Base-by-base conservation (phyloP, 1,139 yeast genomes). In the Diutina siamensis region DNA sequence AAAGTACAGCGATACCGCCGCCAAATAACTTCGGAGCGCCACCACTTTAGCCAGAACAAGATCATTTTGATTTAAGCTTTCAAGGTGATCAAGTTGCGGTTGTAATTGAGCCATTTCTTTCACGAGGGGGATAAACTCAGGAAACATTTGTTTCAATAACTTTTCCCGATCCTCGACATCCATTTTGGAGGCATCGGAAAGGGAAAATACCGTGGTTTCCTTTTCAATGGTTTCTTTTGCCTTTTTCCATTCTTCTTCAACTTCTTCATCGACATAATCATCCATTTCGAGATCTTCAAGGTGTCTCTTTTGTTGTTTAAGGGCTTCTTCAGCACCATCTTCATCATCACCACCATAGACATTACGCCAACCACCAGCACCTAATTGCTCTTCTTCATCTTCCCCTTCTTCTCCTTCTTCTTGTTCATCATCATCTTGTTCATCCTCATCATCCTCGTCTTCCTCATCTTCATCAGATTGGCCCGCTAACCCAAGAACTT, bases 241-340 rank as follows among this genome's bases (percentile, higher is more conserved):
- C 48, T 70, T 63, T 46, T 62, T 64, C 89, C 92, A 84, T 53
- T 78, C 88, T 44, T 79, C 85, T 59, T 78, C 75, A 57, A 82
- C 76, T 47, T 84, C 95, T 47, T 85, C 95, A 53, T 87, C 94
- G 52, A 83, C 71, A 57, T 78, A 89, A 61, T 88, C 97, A 44
- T 77, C 87, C 74, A 84, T 80, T 44, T 78, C 80, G 54, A 92
- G 70, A 46, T 85, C 95, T 52, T 79, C 78, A 50, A 89, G 65
- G 57, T 89, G 95, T 60, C 81, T 79, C 66, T 83, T 84, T 63
- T 89, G 97, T 52, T 87, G 80, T 58, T 88, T 78, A 48, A 86
- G 58, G 0, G 97, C 97, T 64, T 92, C 97, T 53, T 80, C 80
- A 48, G 94, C 92, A 50, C 77, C 80, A 5, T 86, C 85, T 40